Evolutionary conservation across 1,284 basidiomycete species (phyloP).

Genomic region (Quambalaria eucalypti): DNA sequence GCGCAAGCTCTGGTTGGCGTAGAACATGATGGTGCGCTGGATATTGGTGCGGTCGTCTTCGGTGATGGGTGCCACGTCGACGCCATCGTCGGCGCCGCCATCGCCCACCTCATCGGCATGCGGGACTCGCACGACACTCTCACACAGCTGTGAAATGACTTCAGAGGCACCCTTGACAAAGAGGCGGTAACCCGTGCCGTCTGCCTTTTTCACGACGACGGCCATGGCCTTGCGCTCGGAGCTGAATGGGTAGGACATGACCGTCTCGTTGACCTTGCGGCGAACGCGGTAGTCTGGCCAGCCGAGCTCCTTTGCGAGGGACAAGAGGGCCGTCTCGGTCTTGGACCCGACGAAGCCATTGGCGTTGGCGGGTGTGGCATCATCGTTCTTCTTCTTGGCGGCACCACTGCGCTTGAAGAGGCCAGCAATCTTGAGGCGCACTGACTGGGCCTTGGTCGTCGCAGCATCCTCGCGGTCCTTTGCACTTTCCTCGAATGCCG

Average conservation of each 20-base stretch:
- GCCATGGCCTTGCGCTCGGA: conserved; percentile 95
- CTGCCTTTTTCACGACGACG: conserved; percentile 63
- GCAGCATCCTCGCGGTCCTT: conserved; percentile 51
- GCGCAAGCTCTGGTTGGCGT: conserved; percentile 86
- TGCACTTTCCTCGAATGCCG: conserved; percentile 73
- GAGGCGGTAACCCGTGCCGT: conserved; percentile 59
- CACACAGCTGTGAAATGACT: conserved; percentile 71
- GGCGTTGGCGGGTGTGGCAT: conserved; percentile 7
- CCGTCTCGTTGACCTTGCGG: conserved; percentile 60
- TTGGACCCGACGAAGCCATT: conserved; percentile 78
- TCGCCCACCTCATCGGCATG: not conserved
- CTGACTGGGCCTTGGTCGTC: not conserved
- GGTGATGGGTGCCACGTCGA: conserved; percentile 53
- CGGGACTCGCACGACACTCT: conserved; percentile 61
- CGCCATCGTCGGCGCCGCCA: conserved; percentile 15
- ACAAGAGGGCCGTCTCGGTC: conserved; percentile 86
- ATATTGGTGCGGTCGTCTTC: conserved; percentile 65
- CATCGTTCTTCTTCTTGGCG: conserved; percentile 14
- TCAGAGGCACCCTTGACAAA: conserved; percentile 91
- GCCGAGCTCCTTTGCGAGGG: conserved; percentile 73
- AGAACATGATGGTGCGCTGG: conserved; percentile 83
- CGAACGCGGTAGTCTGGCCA: conserved; percentile 70
- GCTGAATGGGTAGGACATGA: conserved; percentile 90
- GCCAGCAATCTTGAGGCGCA: not conserved
- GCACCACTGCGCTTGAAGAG: conserved; percentile 2